Conservation (phyloP, 2,329 filamentous ascomycete genomes). For the Exophiala spinifera region DNA sequence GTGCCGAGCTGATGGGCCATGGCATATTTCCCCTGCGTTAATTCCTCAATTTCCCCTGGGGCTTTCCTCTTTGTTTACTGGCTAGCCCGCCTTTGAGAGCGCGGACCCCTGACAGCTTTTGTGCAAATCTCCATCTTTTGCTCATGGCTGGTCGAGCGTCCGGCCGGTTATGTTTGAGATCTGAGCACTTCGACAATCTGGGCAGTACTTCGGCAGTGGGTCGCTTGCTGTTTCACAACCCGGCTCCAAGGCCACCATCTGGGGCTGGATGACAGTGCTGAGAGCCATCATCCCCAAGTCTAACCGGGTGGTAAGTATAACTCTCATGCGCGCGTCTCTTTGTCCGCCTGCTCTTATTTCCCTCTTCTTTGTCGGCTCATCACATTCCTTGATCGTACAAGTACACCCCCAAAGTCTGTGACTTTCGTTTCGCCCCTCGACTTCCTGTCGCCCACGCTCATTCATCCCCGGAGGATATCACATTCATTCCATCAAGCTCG, state of each 20-base stretch:
- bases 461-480: slow-evolving; percentile 25
- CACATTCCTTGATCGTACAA: slow-evolving; percentile 10
- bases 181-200: slow-evolving; percentile 23
- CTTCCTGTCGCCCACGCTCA: slow-evolving; percentile 20
- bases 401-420: slow-evolving; percentile 22
- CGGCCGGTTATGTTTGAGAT: slow-evolving; percentile 15
- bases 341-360: slow-evolving; percentile 1
- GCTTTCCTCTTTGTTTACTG: slow-evolving; percentile 6
- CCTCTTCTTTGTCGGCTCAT: slow-evolving; percentile 12
- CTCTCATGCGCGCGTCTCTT: slow-evolving; percentile 2
- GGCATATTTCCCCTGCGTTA: slow-evolving; percentile 18
- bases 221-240: slow-evolving; percentile 22
- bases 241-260: background rate
- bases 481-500: background rate
- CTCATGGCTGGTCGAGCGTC: slow-evolving; percentile 3
- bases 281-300: background rate
- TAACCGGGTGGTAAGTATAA: slow-evolving; percentile 11
- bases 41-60: slow-evolving; percentile 8
- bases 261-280: slow-evolving; percentile 10
- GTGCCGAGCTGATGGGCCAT: slow-evolving; percentile 4
- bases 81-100: background rate
- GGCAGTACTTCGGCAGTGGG: slow-evolving; percentile 13
- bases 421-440: slow-evolving; percentile 25
- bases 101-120: background rate
- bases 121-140: slow-evolving; percentile 7